phyloP scores from a whole-genome alignment of 2,329 filamentous ascomycete species.

The Diplocarpon mali region DNA sequence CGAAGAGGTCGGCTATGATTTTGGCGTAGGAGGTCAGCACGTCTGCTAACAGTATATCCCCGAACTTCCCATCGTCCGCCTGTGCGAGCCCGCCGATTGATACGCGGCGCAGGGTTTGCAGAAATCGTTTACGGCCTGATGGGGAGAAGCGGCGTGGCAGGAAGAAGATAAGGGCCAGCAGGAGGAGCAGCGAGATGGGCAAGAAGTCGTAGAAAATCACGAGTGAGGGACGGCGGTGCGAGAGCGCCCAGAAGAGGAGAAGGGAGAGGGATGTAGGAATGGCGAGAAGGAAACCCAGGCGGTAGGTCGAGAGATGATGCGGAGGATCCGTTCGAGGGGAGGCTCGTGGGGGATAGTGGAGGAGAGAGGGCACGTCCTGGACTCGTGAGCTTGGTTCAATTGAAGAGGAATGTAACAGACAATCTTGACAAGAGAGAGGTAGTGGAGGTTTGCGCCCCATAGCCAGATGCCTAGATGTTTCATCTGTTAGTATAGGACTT shows the following conservation, averaged over 20 bases:
- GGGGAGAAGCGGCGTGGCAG: slow-evolving; percentile 59
- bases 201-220: slow-evolving; percentile 76
- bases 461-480: slow-evolving; percentile 68
- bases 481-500: slow-evolving; percentile 1
- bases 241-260: slow-evolving; percentile 72
- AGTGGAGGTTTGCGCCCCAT: slow-evolving; percentile 88
- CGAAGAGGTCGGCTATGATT: slow-evolving; percentile 80
- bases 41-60: slow-evolving; percentile 87
- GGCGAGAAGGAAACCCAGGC: slow-evolving; percentile 63
- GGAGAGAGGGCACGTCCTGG: slow-evolving; percentile 70
- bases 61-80: slow-evolving; percentile 82
- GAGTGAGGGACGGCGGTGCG: slow-evolving; percentile 55
- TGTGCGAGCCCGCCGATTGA: slow-evolving; percentile 78
- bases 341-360: slow-evolving; percentile 71
- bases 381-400: not conserved
- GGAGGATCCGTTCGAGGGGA: slow-evolving; percentile 54
- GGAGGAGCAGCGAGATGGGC: slow-evolving; percentile 70
- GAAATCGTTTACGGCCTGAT: slow-evolving; percentile 62
- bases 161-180: slow-evolving; percentile 60
- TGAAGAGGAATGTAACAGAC: slow-evolving; percentile 30
- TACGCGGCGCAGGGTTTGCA: slow-evolving; percentile 66
- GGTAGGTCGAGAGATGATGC: slow-evolving; percentile 76
- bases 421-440: slow-evolving; percentile 68
- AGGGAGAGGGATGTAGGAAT: slow-evolving; percentile 44
- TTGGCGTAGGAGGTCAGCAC: slow-evolving; percentile 92